Evolutionary conservation across 192 early-diverging fungal species (phyloP), one percentile per base, ranked within the genome.

Genomic region (Umbelopsis sp.): DNA sequence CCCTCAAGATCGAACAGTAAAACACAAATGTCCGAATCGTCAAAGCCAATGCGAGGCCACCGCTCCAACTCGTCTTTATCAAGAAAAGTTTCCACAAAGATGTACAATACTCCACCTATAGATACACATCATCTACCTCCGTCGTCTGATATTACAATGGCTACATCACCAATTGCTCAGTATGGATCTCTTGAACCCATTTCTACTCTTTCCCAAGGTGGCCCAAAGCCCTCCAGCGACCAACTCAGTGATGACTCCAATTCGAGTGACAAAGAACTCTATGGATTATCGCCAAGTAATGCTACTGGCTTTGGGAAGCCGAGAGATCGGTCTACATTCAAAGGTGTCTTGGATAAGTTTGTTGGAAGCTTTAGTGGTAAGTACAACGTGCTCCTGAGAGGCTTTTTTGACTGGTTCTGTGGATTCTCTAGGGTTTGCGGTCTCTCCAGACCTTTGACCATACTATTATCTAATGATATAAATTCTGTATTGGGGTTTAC

Each of bases 321-420:
- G 22, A 79, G 69, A 43, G 85, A 74, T 75, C 77, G 71, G 21
- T 71, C 66, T 20, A 82, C 87, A 0, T 81, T 88, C 54, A 88
- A 88, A 65, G 86, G 80, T 21, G 86, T 85, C 11, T 81, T 88
- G 32, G 83, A 79, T 54, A 85, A 82, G 49, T 74, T 88, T 54
- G 85, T 83, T 51, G 84, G 73, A 21, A 77, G 79, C 41, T 71
- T 85, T 68, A 70, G 80, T 81, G 81, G 77, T 81, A 71, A 80
- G 80, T 79, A 54, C 32, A 59, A 62, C 36, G 65, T 49, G 45
- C 67, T 65, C 69, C 25, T n/a, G 34, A n/a, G 22, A n/a, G n/a
- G 38, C 54, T 56, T n/a, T 32, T 75, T 54, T 59, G 25, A 7
- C 45, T 70, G 12, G 22, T 7, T 34, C 38, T 41, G 38, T 41